Evolutionary conservation across 2,329 filamentous ascomycete species (phyloP).

Genomic region (Colletotrichum musae): DNA sequence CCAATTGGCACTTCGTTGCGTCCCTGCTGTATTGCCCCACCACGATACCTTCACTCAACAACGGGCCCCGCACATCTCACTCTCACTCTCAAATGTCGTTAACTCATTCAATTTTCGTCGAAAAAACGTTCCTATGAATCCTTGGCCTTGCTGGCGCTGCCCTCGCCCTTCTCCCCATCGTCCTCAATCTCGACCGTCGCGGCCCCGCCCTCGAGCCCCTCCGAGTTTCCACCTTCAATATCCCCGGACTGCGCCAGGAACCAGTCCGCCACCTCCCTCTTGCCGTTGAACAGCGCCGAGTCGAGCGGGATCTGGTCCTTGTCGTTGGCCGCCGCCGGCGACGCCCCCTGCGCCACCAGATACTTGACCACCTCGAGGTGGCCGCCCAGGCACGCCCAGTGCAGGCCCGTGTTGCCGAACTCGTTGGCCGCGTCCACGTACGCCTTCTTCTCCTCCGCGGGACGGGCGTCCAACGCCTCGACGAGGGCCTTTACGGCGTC

Average conservation of each 20-base stretch:
- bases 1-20: too few species aligned
- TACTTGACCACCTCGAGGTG: slow-evolving; percentile 85
- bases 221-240: slow-evolving; percentile 63
- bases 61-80: neutral
- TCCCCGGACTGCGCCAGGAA: slow-evolving; percentile 66
- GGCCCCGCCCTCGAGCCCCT: slow-evolving; percentile 56
- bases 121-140: slow-evolving; percentile 12
- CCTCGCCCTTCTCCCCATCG: slow-evolving; percentile 43
- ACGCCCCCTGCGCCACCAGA: slow-evolving; percentile 82
- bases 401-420: slow-evolving; percentile 90
- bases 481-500: slow-evolving; percentile 62
- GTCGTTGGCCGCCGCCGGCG: slow-evolving; percentile 83
- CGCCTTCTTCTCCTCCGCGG: slow-evolving; percentile 58
- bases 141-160: neutral
- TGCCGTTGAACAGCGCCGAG: slow-evolving; percentile 79
- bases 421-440: slow-evolving; percentile 81
- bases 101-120: slow-evolving; percentile 14
- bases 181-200: slow-evolving; percentile 57
- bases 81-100: slow-evolving; percentile 2
- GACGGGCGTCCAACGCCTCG: slow-evolving; percentile 56
- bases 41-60: too few species aligned
- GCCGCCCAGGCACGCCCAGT: slow-evolving; percentile 94
- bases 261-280: slow-evolving; percentile 75
- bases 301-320: slow-evolving; percentile 87
- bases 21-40: too few species aligned